Conservation (phyloP, 371 early-diverging fungal species). For the Rhizopus sp. region DNA sequence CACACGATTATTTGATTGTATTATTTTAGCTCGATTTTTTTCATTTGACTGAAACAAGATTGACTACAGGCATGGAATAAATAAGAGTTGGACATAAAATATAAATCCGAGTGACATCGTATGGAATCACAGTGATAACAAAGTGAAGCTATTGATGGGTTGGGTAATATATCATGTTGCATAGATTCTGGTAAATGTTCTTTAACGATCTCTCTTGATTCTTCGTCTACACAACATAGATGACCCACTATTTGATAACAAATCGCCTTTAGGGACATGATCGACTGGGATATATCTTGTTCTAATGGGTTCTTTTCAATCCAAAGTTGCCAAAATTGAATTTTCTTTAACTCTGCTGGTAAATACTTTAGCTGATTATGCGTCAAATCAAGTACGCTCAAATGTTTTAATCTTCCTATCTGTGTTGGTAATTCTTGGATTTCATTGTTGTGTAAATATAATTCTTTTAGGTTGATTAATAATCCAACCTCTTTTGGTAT, state of each 20-base stretch:
- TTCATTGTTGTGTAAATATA: constrained; percentile 92
- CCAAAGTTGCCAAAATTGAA: constrained; percentile 30
- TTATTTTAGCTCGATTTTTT: background rate
- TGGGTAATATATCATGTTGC: background rate
- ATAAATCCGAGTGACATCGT: constrained; percentile 7
- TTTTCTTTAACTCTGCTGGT: constrained; percentile 41
- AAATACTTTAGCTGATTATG: constrained; percentile 53
- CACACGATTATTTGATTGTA: background rate
- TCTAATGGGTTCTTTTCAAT: constrained; percentile 47
- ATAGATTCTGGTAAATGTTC: background rate
- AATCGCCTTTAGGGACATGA: constrained; percentile 14
- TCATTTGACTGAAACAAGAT: constrained; percentile 6
- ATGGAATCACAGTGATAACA: background rate
- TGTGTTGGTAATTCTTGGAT: constrained; percentile 86
- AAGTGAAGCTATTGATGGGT: background rate
- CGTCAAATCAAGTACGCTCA: constrained; percentile 60
- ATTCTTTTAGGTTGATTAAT: constrained; percentile 76
- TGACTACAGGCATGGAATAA: constrained; percentile 17
- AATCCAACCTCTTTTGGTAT: constrained; percentile 91
- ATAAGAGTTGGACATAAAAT: constrained; percentile 1
- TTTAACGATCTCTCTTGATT: constrained; percentile 5
- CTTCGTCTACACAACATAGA: constrained; percentile 11
- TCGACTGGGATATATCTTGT: background rate
- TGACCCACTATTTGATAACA: constrained; percentile 22
- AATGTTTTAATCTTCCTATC: constrained; percentile 38